Evolutionary conservation across 2,329 filamentous ascomycete genomes (phyloP).

Genomic region (Neofusicoccum parvum): DNA sequence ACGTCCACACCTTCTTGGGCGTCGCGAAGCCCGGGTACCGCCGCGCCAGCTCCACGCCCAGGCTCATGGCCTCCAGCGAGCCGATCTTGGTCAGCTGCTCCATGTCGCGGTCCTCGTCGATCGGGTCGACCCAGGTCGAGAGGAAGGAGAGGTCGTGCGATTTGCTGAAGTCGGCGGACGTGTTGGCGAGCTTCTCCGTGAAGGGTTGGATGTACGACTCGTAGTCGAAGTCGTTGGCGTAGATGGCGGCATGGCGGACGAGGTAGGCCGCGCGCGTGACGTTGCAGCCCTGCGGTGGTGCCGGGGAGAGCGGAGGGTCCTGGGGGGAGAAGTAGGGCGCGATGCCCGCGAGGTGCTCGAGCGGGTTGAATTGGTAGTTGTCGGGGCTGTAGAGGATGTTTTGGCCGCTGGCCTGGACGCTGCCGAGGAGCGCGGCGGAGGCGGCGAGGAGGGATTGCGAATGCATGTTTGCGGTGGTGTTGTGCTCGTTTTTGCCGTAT

Average conservation of each 20-base stretch:
- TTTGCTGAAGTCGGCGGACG: slow-evolving; percentile 60
- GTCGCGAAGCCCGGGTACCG: slow-evolving; percentile 58
- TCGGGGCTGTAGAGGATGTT: slow-evolving; percentile 21
- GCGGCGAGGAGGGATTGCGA: neutral
- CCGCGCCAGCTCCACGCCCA: slow-evolving; percentile 61
- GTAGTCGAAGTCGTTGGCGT: slow-evolving; percentile 56
- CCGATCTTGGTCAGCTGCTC: slow-evolving; percentile 65
- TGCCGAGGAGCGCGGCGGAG: neutral
- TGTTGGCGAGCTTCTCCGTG: slow-evolving; percentile 59
- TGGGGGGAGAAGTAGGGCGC: slow-evolving; percentile 54
- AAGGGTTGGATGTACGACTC: slow-evolving; percentile 56
- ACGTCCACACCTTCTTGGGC: slow-evolving; percentile 62
- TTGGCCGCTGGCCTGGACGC: neutral
- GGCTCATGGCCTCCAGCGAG: slow-evolving; percentile 60
- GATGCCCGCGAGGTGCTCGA: slow-evolving; percentile 54
- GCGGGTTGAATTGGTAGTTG: slow-evolving; percentile 44
- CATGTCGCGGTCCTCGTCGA: slow-evolving; percentile 55
- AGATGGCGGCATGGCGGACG: slow-evolving; percentile 54
- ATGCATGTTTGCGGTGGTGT: neutral
- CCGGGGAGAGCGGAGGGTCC: slow-evolving; percentile 50
- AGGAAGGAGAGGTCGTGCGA: slow-evolving; percentile 61
- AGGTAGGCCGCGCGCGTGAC: slow-evolving; percentile 53
- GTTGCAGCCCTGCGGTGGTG: slow-evolving; percentile 54
- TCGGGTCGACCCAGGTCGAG: slow-evolving; percentile 57
- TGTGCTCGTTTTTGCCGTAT: neutral